These are phyloP conservation scores for Chrysopogon serrulatus DNA, from an alignment of 176 grass and related monocot genomes.

Conservation along the genomic window DNA sequence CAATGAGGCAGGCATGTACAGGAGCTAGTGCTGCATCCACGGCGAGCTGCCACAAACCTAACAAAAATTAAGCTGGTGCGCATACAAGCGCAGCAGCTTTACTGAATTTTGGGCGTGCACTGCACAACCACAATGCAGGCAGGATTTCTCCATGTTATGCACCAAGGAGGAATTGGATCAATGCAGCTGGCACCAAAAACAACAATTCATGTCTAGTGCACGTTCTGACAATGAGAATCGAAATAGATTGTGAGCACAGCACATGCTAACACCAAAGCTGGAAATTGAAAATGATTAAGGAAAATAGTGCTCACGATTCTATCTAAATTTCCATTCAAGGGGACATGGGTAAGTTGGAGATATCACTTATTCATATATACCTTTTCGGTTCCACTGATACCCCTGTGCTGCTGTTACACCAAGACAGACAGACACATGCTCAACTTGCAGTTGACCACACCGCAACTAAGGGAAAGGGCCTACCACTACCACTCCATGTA, in stretches of 20 bases:
- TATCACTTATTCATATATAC: neutral
- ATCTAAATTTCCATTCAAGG: neutral
- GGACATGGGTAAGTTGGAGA: constrained; percentile 22
- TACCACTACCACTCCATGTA: constrained; percentile 3
- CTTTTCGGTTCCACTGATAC: too few relatives aligned
- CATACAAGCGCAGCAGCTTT: constrained; percentile 1
- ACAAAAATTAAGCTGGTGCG: constrained; percentile 24
- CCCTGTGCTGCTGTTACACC: neutral
- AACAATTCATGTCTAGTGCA: neutral
- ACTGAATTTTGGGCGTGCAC: neutral
- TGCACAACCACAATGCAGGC: neutral
- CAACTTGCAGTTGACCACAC: constrained; percentile 28
- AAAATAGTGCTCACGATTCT: neutral
- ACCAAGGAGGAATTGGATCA: neutral
- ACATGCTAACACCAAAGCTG: neutral
- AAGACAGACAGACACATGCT: constrained; percentile 4
- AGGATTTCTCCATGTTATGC: neutral
- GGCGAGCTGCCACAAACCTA: too few relatives aligned
- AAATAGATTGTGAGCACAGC: neutral
- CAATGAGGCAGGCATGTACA: too few relatives aligned
- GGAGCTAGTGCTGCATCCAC: too few relatives aligned
- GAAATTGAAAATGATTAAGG: neutral
- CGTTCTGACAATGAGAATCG: neutral
- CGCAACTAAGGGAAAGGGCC: neutral
- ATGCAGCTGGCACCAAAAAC: constrained; percentile 11